Evolutionary conservation across 306 rosid species (phyloP), one percentile per base, ranked within the genome.

Genomic region (Prunus davidiana): DNA sequence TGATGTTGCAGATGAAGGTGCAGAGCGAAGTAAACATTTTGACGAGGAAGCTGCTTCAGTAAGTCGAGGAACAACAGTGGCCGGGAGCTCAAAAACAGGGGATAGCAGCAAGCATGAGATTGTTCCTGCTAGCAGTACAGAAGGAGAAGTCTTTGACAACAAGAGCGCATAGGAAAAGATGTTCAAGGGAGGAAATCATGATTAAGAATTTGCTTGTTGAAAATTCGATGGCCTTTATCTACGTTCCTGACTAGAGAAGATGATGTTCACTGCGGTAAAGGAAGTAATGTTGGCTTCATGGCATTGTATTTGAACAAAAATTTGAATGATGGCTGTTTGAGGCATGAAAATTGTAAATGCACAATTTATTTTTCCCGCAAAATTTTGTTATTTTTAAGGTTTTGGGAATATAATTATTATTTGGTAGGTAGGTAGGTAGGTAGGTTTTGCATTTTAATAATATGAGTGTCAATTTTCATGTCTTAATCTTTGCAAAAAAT

Each of bases 1-100:
- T 62, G 84, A 69, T 78, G 78, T 83, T 60, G 90, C 67, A 0
- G 84, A 81, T 20, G 90, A 85, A 86, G 84, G 83, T 25, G 77
- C 82, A 45, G 83, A 69, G 41, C 77, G 65, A 45, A 74, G 73
- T 73, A 91, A 81, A 73, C 86, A 43, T 50, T 85, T 82, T 51
- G 82, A 79, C 2, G 91, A 86, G 85, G 97, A 90, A 72, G 84
- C 74, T 27, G 81, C 73, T 46, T 70, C 86, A 24, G 81, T 75
- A 75, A 84, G 61, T 66, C 69, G 25, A 71, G 91, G 82, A 83
- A 43, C 14, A 56, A 20, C 57, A 55, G 74, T 22, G 62, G 83
- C 84, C 34, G 90, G 88, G 66, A 82, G 79, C 82, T 88, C 87
- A 30, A 88, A 79, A 78, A 69, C 55, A 70, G 86, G 80, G 77